Base-by-base conservation (phyloP, 352 stramenopile genomes). In the Aphanomyces cochlioides region DNA sequence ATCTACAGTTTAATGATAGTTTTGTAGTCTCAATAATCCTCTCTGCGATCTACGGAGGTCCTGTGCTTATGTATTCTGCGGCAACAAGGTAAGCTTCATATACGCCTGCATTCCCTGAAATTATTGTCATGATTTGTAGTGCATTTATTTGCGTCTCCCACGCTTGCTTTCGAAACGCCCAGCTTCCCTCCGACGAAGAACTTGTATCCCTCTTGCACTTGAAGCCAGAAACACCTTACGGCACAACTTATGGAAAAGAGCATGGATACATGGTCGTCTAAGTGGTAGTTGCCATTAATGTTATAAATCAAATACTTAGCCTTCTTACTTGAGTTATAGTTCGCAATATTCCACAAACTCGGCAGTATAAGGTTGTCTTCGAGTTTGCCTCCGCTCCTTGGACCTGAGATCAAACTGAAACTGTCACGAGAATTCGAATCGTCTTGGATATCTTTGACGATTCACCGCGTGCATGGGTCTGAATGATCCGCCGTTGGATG, bases 181-280 rank as follows among this genome's bases (percentile, higher is more conserved):
- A 67, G 43, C 59, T 67, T 28, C 59, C 59, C n/a, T 56, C 59
- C 39, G 59, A 67, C 59, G 59, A 67, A 67, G 59, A 67, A 54
- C 41, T 67, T 12, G 59, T 67, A 40, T 45, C 54, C 43, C 43
- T 67, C 8, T 45, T 67, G 17, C 59, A 67, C 21, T 13, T 67
- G 7, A 48, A 67, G 43, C 59, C 59, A 8, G 40, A 48, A 5
- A 37, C 54, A 7, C 54, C 54, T 7, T 37, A 40, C 54, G 8
- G 19, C 28, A 61, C 54, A 6, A 19, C 54, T 12, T 61, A 61
- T 39, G 54, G 54, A 7, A 19, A 40, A 17, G 54, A 61, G 28
- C 39, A 61, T 61, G 54, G 54, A 17, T 67, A 67, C 59, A 67
- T 67, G 13, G 59, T 67, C 39, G 59, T 67, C 41, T 67, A 67